Conservation (phyloP, 2,329 filamentous ascomycete genomes). For the Basipetospora sp. region DNA sequence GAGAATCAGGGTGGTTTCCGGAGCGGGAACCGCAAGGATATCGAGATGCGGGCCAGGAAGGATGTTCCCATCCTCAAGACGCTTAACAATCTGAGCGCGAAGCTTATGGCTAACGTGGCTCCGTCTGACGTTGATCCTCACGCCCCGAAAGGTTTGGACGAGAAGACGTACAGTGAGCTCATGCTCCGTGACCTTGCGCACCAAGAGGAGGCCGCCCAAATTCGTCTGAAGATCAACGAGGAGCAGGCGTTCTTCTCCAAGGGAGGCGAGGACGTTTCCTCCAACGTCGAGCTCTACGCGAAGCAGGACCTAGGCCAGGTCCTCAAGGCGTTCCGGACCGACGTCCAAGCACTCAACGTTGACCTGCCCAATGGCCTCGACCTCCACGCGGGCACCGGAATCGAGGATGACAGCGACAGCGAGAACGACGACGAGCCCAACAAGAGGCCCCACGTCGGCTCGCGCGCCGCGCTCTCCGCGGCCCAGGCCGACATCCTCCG, state of each 20-base stretch:
- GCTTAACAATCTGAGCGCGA: constrained; percentile 80
- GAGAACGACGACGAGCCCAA: constrained; percentile 36
- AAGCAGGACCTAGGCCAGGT: constrained; percentile 57
- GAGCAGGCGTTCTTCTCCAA: constrained; percentile 69
- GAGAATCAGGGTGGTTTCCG: constrained; percentile 77
- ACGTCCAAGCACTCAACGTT: constrained; percentile 39
- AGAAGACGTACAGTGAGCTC: constrained; percentile 60
- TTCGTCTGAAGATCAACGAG: constrained; percentile 77
- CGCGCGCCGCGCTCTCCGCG: constrained; percentile 47
- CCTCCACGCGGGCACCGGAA: constrained; percentile 49
- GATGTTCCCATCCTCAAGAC: constrained; percentile 82
- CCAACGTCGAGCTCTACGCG: constrained; percentile 40
- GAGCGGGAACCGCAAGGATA: constrained; percentile 70
- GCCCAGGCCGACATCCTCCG: constrained; percentile 54
- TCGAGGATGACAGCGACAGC: constrained; percentile 56
- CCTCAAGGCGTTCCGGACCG: constrained; percentile 46
- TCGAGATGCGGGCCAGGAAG: constrained; percentile 70
- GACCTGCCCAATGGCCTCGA: constrained; percentile 38
- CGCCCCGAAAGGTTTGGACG: constrained; percentile 45
- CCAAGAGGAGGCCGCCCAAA: constrained; percentile 57
- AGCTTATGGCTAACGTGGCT: constrained; percentile 77
- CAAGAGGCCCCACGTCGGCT: constrained; percentile 45
- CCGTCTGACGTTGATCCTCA: constrained; percentile 58
- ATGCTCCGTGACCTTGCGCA: constrained; percentile 66
- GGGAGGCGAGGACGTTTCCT: constrained; percentile 28